A percentile compares a stretch with the other conserved stretches of the same genome.
Evolutionary conservation across 495 filamentous ascomycete genomes (phyloP).

Genomic region (Podospora pseudopauciseta): DNA sequence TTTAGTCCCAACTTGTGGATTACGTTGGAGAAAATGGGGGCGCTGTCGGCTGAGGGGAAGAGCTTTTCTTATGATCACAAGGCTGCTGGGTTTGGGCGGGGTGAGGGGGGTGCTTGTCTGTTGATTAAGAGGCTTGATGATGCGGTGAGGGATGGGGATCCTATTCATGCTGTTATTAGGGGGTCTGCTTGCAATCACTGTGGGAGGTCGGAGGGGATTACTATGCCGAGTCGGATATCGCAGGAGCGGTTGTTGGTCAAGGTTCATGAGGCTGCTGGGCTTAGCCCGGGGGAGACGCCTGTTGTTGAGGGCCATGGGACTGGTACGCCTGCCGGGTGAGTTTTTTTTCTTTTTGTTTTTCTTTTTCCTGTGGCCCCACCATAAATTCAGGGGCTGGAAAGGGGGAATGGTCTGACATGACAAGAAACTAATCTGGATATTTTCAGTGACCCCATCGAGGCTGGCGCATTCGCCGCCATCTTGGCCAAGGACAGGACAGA

Average conservation of each 20-base stretch:
- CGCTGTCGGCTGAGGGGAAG: not conserved
- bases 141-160: constrained; percentile 43
- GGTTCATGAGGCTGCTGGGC: constrained; percentile 39
- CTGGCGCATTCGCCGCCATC: not conserved
- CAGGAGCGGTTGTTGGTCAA: constrained; percentile 46
- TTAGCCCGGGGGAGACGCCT: constrained; percentile 38
- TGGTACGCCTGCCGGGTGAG: constrained; percentile 18
- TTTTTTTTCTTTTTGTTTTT: no score
- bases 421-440: no score
- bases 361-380: no score
- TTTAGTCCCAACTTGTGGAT: constrained; percentile 40
- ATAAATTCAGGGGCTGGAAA: no score
- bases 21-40: not conserved
- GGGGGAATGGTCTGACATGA: no score
- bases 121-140: constrained; percentile 45
- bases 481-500: not conserved
- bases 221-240: constrained; percentile 42
- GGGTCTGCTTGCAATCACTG: constrained; percentile 48
- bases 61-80: not conserved
- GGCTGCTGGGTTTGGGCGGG: not conserved
- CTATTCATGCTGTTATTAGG: constrained; percentile 54
- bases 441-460: not conserved
- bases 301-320: constrained; percentile 48
- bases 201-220: constrained; percentile 46
- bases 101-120: not conserved